A percentile compares a stretch with the other conserved stretches of the same genome.
These are phyloP conservation scores for Tolypocladium endophyticum DNA, from an alignment of 2,329 filamentous ascomycete genomes.

Conservation along the genomic window DNA sequence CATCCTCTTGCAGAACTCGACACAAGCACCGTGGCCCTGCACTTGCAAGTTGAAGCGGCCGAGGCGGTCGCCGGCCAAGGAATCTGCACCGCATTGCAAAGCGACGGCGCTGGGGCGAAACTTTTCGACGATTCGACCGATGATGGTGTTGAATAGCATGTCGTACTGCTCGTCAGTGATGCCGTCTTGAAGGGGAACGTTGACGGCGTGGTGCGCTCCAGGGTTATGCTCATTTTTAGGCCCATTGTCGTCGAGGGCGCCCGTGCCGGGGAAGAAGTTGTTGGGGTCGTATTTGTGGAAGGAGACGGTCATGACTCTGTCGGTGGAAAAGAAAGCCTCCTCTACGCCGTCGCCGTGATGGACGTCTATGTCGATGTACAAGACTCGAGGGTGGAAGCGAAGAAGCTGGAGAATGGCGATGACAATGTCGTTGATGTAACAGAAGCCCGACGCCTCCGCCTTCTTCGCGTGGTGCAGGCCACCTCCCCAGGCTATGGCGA, in stretches of 20 bases:
- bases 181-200: conserved; percentile 82
- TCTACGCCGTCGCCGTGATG: conserved; percentile 88
- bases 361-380: conserved; percentile 92
- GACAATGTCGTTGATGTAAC: conserved; percentile 98
- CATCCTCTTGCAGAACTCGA: conserved; percentile 76
- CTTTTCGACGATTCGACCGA: conserved; percentile 65
- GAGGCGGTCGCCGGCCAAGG: conserved; percentile 81
- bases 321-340: conserved; percentile 81
- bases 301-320: conserved; percentile 83
- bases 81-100: conserved; percentile 91
- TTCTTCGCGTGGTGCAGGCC: conserved; percentile 96
- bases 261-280: conserved; percentile 83
- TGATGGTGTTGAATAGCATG: conserved; percentile 71
- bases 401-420: conserved; percentile 84
- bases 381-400: conserved; percentile 68
- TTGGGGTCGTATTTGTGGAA: conserved; percentile 91
- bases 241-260: conserved; percentile 76
- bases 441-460: conserved; percentile 87
- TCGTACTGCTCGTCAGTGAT: conserved; percentile 87
- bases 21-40: conserved; percentile 83
- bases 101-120: conserved; percentile 90
- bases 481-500: conserved; percentile 96
- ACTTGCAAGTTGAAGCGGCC: conserved; percentile 97
- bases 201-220: conserved; percentile 80
- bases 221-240: conserved; percentile 74